Evolutionary conservation across 805 yeast species (phyloP).

Genomic region (Sungouiozyma ichnusensis): DNA sequence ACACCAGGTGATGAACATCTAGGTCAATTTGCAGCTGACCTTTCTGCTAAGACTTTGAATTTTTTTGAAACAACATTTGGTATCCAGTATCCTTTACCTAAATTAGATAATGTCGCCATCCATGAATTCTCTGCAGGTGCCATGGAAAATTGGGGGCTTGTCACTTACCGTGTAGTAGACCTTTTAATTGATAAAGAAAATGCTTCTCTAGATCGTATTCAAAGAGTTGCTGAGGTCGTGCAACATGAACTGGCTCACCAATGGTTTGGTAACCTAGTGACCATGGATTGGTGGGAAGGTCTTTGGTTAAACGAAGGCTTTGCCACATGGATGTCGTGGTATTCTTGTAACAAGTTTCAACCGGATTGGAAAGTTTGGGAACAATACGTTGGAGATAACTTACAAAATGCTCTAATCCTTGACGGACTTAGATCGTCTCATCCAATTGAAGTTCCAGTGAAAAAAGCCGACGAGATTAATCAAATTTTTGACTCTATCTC

Average conservation of each 20-base stretch:
- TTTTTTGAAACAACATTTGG: conserved; percentile 67
- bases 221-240: conserved; percentile 75
- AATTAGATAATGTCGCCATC: conserved; percentile 72
- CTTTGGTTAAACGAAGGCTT: conserved; percentile 84
- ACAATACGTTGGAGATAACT: conserved; percentile 64
- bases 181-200: conserved; percentile 60
- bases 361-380: conserved; percentile 89
- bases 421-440: conserved; percentile 79
- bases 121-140: conserved; percentile 84
- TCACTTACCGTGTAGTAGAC: conserved; percentile 72
- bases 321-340: conserved; percentile 90
- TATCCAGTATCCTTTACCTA: conserved; percentile 69
- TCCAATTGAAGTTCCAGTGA: conserved; percentile 77
- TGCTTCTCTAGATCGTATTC: conserved; percentile 52
- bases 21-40: conserved; percentile 63
- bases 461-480: conserved; percentile 67
- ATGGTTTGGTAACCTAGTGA: conserved; percentile 85
- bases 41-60: conserved; percentile 63
- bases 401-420: conserved; percentile 62
- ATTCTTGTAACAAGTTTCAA: conserved; percentile 60
- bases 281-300: conserved; percentile 92
- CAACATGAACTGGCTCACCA: conserved; percentile 87
- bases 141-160: conserved; percentile 79
- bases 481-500: conserved; percentile 82
- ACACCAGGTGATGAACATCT: conserved; percentile 66